These are phyloP conservation scores for Cruciata laevipes DNA, from an alignment of 257 asterid genomes.

Conservation along the genomic window DNA sequence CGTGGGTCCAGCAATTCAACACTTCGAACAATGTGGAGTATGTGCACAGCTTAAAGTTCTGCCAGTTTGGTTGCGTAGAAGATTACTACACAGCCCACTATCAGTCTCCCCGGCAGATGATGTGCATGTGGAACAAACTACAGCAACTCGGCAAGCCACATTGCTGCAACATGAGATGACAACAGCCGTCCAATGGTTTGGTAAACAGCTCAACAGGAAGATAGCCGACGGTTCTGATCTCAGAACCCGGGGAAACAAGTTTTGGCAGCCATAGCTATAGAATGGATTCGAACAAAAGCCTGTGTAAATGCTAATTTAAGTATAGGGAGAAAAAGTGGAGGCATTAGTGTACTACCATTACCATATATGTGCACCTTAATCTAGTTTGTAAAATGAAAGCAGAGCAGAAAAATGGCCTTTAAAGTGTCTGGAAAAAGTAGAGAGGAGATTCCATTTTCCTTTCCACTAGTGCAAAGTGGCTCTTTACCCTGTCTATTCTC, in stretches of 20 bases:
- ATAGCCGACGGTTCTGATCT: conserved; percentile 10
- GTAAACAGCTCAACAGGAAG: not conserved
- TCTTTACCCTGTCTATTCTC: not conserved
- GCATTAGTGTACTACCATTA: not conserved
- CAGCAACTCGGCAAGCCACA: conserved; percentile 45
- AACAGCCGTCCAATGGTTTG: not conserved
- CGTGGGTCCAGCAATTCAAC: conserved; percentile 84
- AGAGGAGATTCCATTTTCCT: conserved; percentile 3
- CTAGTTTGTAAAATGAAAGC: conserved; percentile 17
- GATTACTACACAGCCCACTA: conserved; percentile 80
- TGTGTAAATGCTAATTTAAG: conserved; percentile 29
- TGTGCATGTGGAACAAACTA: conserved; percentile 78
- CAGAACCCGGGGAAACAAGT: conserved; percentile 14
- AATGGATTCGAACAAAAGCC: not conserved
- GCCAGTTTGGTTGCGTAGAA: conserved; percentile 85
- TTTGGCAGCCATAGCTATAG: conserved; percentile 40
- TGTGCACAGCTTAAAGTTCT: conserved; percentile 78
- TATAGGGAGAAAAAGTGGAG: not conserved
- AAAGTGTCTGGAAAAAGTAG: conserved; percentile 6
- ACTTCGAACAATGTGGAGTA: conserved; percentile 54
- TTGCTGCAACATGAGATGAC: conserved; percentile 88
- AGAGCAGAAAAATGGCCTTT: not conserved
- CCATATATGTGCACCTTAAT: not conserved
- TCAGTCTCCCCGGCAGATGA: conserved; percentile 92
- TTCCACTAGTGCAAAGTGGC: not conserved